A percentile compares a stretch with the other conserved stretches of the same genome.
Conservation (phyloP, 805 yeast species). For the Komagataella populi region DNA sequence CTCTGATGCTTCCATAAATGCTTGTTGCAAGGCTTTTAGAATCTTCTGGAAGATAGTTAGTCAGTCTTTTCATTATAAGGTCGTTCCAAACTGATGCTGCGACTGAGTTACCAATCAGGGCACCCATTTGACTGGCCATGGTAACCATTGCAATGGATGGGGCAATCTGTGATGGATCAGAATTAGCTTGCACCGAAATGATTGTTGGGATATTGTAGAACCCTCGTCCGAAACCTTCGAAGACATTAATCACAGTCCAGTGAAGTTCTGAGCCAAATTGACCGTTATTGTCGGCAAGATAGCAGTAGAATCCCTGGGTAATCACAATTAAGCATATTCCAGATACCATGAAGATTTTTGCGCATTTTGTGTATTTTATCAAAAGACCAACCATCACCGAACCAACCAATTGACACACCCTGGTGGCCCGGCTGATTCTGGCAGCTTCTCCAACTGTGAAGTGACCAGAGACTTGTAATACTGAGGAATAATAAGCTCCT, state of each 20-base stretch:
- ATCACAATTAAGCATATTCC: neutral
- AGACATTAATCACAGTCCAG: neutral
- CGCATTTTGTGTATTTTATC: neutral
- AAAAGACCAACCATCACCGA: neutral
- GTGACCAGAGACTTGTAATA: neutral
- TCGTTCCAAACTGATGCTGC: conserved; percentile 1
- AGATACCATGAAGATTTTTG: neutral
- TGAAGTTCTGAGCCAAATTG: neutral
- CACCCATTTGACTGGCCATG: neutral
- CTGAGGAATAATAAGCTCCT: neutral
- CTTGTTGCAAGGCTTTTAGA: neutral
- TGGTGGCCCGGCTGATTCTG: neutral
- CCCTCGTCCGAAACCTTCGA: neutral
- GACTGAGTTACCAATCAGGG: neutral
- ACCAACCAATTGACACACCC: neutral
- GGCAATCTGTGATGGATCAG: neutral
- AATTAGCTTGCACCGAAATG: neutral
- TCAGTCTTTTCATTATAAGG: neutral
- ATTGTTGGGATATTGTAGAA: neutral
- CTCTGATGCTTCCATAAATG: neutral
- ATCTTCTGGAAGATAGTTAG: neutral
- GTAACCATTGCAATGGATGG: neutral
- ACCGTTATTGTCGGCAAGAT: neutral
- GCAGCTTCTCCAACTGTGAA: neutral
- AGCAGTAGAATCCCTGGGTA: neutral